Evolutionary conservation across 192 early-diverging fungal genomes (phyloP).

Genomic region (Coemansia sp.): DNA sequence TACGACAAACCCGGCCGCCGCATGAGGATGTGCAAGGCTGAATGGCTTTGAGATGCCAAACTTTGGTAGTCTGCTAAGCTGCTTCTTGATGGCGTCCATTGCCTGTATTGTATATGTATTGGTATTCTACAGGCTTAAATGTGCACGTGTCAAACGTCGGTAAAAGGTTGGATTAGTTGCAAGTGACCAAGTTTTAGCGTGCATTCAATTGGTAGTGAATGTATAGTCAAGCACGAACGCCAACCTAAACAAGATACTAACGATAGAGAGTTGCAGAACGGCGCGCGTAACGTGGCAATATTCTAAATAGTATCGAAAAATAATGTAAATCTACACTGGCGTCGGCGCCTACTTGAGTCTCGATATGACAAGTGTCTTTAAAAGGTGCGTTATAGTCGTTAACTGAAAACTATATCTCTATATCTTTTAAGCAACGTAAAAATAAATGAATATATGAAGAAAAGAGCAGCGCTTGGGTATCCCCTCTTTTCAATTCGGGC

Average conservation of each 20-base stretch:
- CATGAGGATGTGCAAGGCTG: constrained; percentile 37
- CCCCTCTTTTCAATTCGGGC: not conserved
- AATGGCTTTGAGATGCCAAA: constrained; percentile 41
- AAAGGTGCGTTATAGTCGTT: constrained; percentile 1
- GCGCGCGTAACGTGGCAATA: not conserved
- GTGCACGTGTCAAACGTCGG: not conserved
- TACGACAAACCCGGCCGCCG: constrained; percentile 39
- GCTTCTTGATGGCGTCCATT: constrained; percentile 12
- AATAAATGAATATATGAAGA: not conserved
- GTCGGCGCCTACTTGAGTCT: not conserved
- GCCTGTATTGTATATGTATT: not conserved
- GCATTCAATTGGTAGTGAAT: not conserved
- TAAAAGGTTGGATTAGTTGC: not conserved
- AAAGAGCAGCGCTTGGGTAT: not conserved
- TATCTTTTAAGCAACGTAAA: not conserved
- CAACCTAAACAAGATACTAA: not conserved
- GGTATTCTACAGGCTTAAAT: not conserved
- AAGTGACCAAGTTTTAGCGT: not conserved
- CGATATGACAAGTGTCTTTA: not conserved
- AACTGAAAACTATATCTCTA: not conserved
- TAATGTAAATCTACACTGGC: not conserved
- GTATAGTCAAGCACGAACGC: not conserved
- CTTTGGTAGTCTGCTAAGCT: constrained; percentile 34
- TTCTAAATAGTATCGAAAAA: not conserved
- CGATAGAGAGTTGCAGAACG: not conserved